Evolutionary conservation across 2,329 filamentous ascomycete genomes (phyloP).

Genomic region (Zalaria obscura): DNA sequence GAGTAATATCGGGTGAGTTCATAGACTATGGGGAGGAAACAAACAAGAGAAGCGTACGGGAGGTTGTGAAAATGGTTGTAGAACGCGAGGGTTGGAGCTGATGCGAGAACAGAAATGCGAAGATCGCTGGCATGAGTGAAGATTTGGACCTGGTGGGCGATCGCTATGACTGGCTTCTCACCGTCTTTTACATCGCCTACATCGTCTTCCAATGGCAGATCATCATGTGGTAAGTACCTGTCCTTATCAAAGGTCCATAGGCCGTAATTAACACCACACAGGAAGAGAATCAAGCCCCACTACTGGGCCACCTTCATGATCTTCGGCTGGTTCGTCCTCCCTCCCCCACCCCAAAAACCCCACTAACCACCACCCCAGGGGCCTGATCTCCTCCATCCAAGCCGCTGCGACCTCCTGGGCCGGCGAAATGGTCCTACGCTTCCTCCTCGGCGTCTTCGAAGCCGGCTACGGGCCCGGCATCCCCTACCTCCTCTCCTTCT

Average conservation of each 20-base stretch:
- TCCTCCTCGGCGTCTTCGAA: constrained; percentile 42
- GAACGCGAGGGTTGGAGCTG: not conserved
- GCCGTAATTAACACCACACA: too few relatives aligned
- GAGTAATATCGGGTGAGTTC: constrained; percentile 8
- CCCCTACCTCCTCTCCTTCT: constrained; percentile 40
- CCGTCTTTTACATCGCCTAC: constrained; percentile 39
- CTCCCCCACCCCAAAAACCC: not conserved
- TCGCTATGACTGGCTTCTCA: constrained; percentile 37
- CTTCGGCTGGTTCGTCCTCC: constrained; percentile 4
- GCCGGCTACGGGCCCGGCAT: constrained; percentile 30
- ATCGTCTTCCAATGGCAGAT: constrained; percentile 27
- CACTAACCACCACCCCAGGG: constrained; percentile 18
- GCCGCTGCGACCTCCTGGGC: constrained; percentile 25
- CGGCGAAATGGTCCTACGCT: constrained; percentile 30
- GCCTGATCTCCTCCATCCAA: constrained; percentile 22
- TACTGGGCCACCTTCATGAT: constrained; percentile 9
- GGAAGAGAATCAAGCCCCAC: constrained; percentile 20
- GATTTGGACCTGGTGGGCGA: constrained; percentile 33
- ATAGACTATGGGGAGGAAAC: not conserved
- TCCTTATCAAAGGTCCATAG: too few relatives aligned
- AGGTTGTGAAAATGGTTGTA: too few relatives aligned
- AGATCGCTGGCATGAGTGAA: constrained; percentile 37
- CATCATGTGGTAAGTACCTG: constrained; percentile 9
- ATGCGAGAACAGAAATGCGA: constrained; percentile 31
- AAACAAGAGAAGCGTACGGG: too few relatives aligned